Base-by-base conservation (phyloP, 164 flowering plant genomes). In the Piper betle region DNA sequence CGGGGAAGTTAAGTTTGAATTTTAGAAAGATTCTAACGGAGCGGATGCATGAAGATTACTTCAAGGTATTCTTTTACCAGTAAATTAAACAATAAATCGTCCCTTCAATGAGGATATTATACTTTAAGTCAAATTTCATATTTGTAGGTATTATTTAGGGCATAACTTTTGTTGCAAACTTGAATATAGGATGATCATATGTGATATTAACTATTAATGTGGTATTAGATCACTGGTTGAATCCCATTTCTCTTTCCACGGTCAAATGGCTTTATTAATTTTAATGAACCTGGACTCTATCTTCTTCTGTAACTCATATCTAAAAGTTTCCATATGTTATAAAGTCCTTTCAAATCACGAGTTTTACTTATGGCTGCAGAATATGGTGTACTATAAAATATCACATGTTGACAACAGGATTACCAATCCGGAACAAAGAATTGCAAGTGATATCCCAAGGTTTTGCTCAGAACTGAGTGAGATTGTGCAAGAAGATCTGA, bases 321-420 rank as follows among this genome's bases (percentile, higher is more conserved):
- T 46, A 8, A 46, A 3, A 10, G 15, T 10, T 46, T 46, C 33
- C 13, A 46, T 46, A 15, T 46, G 50, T 46, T 46, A 46, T 46
- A 15, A 46, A 46, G 3, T 46, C 15, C 50, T 46, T 15, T 2
- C 15, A 46, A 15, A 12, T 46, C 15, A 46, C 50, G 7, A 46
- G 50, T 46, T 46, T 2, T 53, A 70, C 37, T 71, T 70, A 65
- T 50, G 71, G 59, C 75, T 79, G 61, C 89, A 94, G 99, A 85
- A 88, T 70, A 94, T 94, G 97, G 84, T 81, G 20, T 94, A 91
- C 77, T 94, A 94, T 82, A 94, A 94, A 78, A 75, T 94, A 59
- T 91, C 99, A 54, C 99, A 94, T 79, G 99, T 94, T 65, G 99
- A 94, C 77, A 90, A 96, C 40, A 91, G 96, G 58, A 84, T 94